These are phyloP conservation scores for Lentinula novae-zelandiae DNA, from an alignment of 1,284 basidiomycete species.

Conservation along the genomic window DNA sequence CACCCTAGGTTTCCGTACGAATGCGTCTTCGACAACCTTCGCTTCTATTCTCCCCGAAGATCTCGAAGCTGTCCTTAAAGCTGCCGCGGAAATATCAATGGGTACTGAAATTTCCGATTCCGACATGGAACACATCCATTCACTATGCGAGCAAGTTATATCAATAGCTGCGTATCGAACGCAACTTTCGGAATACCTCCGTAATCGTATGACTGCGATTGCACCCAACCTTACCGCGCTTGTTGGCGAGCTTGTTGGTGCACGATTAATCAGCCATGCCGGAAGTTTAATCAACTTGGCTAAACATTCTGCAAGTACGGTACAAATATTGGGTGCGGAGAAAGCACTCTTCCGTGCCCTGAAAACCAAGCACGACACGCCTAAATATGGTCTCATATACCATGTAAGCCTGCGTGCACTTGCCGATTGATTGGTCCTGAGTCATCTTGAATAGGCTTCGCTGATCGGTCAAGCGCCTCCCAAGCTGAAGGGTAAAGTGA, in stretches of 20 bases:
- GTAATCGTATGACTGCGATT: constrained; percentile 96
- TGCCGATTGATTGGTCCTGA: constrained; percentile 11
- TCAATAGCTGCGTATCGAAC: constrained; percentile 92
- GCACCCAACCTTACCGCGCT: constrained; percentile 96
- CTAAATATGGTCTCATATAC: constrained; percentile 97
- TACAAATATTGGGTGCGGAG: constrained; percentile 98
- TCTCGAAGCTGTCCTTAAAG: constrained; percentile 87
- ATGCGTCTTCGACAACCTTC: constrained; percentile 84
- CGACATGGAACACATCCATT: constrained; percentile 93
- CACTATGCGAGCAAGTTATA: constrained; percentile 96
- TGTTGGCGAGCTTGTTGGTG: constrained; percentile 96
- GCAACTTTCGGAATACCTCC: constrained; percentile 91
- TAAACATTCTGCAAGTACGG: constrained; percentile 96
- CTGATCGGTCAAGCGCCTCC: constrained; percentile 97
- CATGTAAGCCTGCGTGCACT: constrained; percentile 54
- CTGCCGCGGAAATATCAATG: constrained; percentile 96
- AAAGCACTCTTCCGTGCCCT: constrained; percentile 97
- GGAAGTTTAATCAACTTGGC: constrained; percentile 92
- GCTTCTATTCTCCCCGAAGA: constrained; percentile 92
- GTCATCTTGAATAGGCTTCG: constrained; percentile 57
- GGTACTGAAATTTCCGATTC: constrained; percentile 97
- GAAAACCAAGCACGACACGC: constrained; percentile 99
- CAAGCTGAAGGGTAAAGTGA: constrained; percentile 95
- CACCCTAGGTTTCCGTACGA: constrained; percentile 87
- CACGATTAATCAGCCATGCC: constrained; percentile 94